These are phyloP conservation scores for Pilatotrama ljubarskyi DNA, from an alignment of 768 basidiomycete species.

Conservation along the genomic window DNA sequence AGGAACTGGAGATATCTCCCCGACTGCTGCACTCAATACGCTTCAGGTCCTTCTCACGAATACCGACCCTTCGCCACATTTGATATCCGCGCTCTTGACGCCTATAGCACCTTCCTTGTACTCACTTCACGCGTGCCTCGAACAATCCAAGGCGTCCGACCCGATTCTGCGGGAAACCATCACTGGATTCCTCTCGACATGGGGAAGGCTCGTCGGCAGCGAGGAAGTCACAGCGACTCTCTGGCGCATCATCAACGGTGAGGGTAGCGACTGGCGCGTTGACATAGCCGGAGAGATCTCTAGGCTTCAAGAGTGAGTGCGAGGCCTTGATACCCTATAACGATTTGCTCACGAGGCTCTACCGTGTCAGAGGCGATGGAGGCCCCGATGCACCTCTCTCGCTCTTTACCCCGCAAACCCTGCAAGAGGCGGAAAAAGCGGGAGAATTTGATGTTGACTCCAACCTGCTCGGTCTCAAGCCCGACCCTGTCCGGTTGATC, in stretches of 20 bases:
- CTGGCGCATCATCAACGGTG: conserved; percentile 57
- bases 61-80: conserved; percentile 73
- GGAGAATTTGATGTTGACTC: conserved; percentile 50
- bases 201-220: conserved; percentile 66
- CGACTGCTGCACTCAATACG: conserved; percentile 47
- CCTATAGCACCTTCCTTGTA: conserved; percentile 72
- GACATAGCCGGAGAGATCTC: conserved; percentile 54
- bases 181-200: conserved; percentile 62
- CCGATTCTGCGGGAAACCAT: conserved; percentile 61
- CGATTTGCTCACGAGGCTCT: background rate
- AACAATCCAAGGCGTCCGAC: conserved; percentile 58
- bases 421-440: conserved; percentile 39
- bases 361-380: conserved; percentile 20
- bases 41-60: conserved; percentile 65
- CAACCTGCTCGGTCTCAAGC: conserved; percentile 67
- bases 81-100: conserved; percentile 63
- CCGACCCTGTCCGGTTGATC: conserved; percentile 73
- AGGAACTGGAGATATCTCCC: conserved; percentile 23
- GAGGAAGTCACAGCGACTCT: conserved; percentile 55
- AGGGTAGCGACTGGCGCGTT: conserved; percentile 55
- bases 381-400: conserved; percentile 31
- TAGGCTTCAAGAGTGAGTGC: conserved; percentile 45
- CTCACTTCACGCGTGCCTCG: conserved; percentile 56
- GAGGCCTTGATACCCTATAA: background rate
- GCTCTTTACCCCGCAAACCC: conserved; percentile 54